A percentile compares a stretch with the other conserved stretches of the same genome.
Conservation (phyloP, 1,139 yeast species). For the Kurtzmaniella quercitrusa region DNA sequence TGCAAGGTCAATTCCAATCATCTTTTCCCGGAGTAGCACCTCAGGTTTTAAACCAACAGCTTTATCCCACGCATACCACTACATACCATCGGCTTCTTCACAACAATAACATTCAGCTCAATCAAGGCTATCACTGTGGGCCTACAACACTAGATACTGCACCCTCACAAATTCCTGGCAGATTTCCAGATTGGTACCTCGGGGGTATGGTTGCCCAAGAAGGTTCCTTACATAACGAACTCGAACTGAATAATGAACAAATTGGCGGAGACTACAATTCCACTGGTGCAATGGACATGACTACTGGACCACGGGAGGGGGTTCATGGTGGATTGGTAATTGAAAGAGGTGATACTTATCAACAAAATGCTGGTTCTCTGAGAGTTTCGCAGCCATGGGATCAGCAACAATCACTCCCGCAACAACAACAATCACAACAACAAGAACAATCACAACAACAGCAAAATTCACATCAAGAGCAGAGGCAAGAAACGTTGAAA, state of each 20-base stretch:
- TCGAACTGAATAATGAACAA: slow-evolving; percentile 1
- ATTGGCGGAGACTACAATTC: not conserved
- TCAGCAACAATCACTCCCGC: slow-evolving; percentile 5
- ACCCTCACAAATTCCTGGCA: not conserved
- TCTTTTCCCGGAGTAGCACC: not conserved
- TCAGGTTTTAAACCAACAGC: slow-evolving; percentile 1
- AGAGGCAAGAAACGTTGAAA: slow-evolving; percentile 4
- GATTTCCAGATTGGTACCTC: slow-evolving; percentile 2
- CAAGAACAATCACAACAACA: slow-evolving; percentile 1
- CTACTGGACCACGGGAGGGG: not conserved
- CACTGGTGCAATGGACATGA: not conserved
- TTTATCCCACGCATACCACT: not conserved
- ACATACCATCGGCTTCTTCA: not conserved
- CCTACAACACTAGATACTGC: not conserved
- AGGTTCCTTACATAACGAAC: not conserved
- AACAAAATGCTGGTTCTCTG: not conserved
- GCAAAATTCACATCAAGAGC: slow-evolving; percentile 6
- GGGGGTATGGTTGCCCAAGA: not conserved
- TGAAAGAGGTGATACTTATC: not conserved
- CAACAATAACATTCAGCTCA: slow-evolving; percentile 1
- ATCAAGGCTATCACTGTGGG: slow-evolving; percentile 1
- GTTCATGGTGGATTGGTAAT: not conserved
- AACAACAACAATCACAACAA: slow-evolving; percentile 5
- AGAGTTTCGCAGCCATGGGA: not conserved
- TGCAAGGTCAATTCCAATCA: slow-evolving; percentile 1